Evolutionary conservation across 2,329 filamentous ascomycete species (phyloP).

Genomic region (Trichoderma sp.): DNA sequence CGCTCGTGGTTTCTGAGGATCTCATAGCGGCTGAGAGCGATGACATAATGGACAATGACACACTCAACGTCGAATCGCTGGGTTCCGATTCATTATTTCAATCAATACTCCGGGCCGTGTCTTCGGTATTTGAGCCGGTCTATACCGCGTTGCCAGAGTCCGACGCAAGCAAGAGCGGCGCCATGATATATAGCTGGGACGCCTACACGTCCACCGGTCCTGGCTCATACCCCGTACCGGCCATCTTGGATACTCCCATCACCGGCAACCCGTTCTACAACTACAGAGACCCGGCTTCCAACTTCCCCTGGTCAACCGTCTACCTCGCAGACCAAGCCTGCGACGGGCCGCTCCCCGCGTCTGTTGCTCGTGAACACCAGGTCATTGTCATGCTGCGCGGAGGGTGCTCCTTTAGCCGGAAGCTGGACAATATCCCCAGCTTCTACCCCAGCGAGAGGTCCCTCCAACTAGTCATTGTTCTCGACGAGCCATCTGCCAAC

Average conservation of each 20-base stretch:
- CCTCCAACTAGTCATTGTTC: slow-evolving; percentile 80
- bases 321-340: slow-evolving; percentile 75
- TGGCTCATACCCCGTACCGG: slow-evolving; percentile 71
- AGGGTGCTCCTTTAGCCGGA: slow-evolving; percentile 80
- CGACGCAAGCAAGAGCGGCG: slow-evolving; percentile 34
- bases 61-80: slow-evolving; percentile 26
- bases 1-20: slow-evolving; percentile 19
- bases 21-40: not conserved
- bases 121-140: slow-evolving; percentile 49
- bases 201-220: slow-evolving; percentile 58
- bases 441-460: slow-evolving; percentile 64
- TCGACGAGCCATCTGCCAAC: slow-evolving; percentile 47
- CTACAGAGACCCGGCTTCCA: slow-evolving; percentile 41
- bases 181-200: slow-evolving; percentile 54
- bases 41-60: slow-evolving; percentile 10
- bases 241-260: slow-evolving; percentile 60
- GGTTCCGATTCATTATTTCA: slow-evolving; percentile 50
- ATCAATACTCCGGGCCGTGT: slow-evolving; percentile 52
- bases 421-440: slow-evolving; percentile 81
- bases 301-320: slow-evolving; percentile 69
- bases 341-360: slow-evolving; percentile 57
- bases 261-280: slow-evolving; percentile 49
- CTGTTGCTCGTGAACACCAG: slow-evolving; percentile 63
- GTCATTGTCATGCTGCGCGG: slow-evolving; percentile 83
- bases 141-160: slow-evolving; percentile 39